phyloP scores from a whole-genome alignment of 768 basidiomycete species.

The Inosperma sp. region DNA sequence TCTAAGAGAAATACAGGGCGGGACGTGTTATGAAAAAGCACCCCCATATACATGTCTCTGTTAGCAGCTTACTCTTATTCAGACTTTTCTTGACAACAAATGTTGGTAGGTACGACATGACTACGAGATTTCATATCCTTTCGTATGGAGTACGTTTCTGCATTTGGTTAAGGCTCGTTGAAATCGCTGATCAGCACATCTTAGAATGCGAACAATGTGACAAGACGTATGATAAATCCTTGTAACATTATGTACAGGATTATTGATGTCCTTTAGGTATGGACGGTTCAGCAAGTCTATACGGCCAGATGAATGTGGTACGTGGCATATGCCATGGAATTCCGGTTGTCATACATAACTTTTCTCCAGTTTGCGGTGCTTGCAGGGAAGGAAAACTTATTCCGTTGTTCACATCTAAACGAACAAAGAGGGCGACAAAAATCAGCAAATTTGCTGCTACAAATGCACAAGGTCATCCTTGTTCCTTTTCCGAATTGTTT shows the following conservation, averaged over 20 bases:
- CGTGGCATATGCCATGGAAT: constrained; percentile 21
- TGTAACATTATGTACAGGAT: background rate
- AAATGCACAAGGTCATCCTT: constrained; percentile 41
- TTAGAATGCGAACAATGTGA: constrained; percentile 60
- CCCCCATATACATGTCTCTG: constrained; percentile 69
- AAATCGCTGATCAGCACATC: constrained; percentile 4
- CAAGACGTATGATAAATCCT: constrained; percentile 46
- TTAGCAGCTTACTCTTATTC: constrained; percentile 23
- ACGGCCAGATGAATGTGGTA: constrained; percentile 57
- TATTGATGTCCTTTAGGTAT: constrained; percentile 42
- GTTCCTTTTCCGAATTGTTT: background rate
- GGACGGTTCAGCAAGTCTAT: constrained; percentile 75
- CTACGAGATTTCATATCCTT: constrained; percentile 73
- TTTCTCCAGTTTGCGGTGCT: constrained; percentile 55
- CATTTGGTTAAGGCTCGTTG: background rate
- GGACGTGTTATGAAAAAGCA: constrained; percentile 60
- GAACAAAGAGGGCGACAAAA: constrained; percentile 32
- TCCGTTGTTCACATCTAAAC: constrained; percentile 48
- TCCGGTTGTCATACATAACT: background rate
- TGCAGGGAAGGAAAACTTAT: constrained; percentile 58
- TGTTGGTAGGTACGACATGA: constrained; percentile 56
- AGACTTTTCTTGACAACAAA: background rate
- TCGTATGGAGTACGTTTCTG: constrained; percentile 59
- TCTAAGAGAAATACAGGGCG: constrained; percentile 41
- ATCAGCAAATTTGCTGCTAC: constrained; percentile 42